Evolutionary conservation across 768 basidiomycete genomes (phyloP).

Genomic region (Cystofilobasidium ferigula): DNA sequence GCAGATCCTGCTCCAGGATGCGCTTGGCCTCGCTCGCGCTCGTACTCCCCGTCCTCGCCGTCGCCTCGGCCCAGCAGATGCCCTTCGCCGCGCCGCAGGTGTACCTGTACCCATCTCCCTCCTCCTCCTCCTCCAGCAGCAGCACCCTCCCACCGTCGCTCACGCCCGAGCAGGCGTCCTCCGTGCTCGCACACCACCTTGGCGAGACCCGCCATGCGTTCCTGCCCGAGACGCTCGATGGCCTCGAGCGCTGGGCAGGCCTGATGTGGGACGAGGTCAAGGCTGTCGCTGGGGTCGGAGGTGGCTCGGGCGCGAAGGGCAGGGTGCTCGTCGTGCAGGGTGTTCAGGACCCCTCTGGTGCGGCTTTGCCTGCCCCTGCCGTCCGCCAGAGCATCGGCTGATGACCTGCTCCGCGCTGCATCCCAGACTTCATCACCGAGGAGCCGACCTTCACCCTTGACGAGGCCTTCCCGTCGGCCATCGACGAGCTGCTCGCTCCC

Average conservation of each 20-base stretch:
- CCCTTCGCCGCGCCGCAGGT: constrained; percentile 36
- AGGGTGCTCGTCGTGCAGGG: constrained; percentile 45
- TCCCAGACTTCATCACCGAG: constrained; percentile 4
- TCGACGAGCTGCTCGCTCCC: constrained; percentile 12
- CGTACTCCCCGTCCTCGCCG: constrained; percentile 3
- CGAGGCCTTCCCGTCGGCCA: background rate
- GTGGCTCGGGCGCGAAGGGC: constrained; percentile 44
- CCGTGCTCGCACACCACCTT: constrained; percentile 56
- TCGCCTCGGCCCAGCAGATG: constrained; percentile 13
- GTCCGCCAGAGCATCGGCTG: background rate
- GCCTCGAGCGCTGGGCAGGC: constrained; percentile 28
- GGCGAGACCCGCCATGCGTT: constrained; percentile 58
- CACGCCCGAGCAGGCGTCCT: constrained; percentile 49
- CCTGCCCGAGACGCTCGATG: constrained; percentile 40
- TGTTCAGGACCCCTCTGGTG: constrained; percentile 16
- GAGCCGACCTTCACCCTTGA: constrained; percentile 5
- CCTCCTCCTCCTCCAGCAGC: background rate
- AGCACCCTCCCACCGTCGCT: constrained; percentile 40
- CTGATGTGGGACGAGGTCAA: constrained; percentile 11
- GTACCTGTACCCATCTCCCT: constrained; percentile 48
- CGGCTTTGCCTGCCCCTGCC: background rate
- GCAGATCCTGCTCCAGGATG: background rate
- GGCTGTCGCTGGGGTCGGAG: background rate
- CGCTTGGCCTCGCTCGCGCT: constrained; percentile 19
- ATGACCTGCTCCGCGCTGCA: background rate